Base-by-base conservation (phyloP, 1,284 basidiomycete species). In the Cutaneotrichosporon arboriforme region DNA sequence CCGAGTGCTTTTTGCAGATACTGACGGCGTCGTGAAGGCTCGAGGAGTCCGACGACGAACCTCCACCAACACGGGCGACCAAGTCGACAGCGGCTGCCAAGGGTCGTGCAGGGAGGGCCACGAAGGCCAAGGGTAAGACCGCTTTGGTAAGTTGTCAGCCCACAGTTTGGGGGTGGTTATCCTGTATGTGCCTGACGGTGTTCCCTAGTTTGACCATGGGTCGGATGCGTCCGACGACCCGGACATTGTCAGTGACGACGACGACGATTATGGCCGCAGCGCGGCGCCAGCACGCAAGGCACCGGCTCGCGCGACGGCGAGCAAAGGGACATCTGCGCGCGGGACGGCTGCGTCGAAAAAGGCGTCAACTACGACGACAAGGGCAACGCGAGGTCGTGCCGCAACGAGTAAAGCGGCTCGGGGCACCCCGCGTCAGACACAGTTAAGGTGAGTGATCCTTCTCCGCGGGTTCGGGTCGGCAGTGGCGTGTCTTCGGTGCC, bases 381-480 rank as follows among this genome's bases (percentile, higher is more conserved):
- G 33, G 33, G n/a, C 37, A 14, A 41, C 48, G 3, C 46, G 34
- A 18, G 35, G 35, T 4, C 15, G 36, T 26, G 31, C 21, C 4
- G 35, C 35, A 18, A 18, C 43, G 31, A 31, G 26, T 10, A 31
- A 31, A 10, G 20, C 52, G 22, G 46, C 52, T 1, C 5, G 37
- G 36, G 10, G 34, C 14, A 13, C 17, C 15, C 20, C 41, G 4
- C 42, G 44, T 1, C 53, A 55, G 23, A 51, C 44, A 0, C 53
- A 55, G 40, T 44, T 55, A 12, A 55, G 44, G 53, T 55, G 34
- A 26, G 53, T n/a, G n/a, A n/a, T n/a, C n/a, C n/a, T 51, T 10
- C 18, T 13, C 14, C 35, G n/a, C 20, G 17, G 34, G 13, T 4
- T 37, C 17, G n/a, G 7, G 43, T 31, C 8, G 3, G 1, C 7